phyloP scores from a whole-genome alignment of 2,329 filamentous ascomycete species.

The Thelonectria discophora region DNA sequence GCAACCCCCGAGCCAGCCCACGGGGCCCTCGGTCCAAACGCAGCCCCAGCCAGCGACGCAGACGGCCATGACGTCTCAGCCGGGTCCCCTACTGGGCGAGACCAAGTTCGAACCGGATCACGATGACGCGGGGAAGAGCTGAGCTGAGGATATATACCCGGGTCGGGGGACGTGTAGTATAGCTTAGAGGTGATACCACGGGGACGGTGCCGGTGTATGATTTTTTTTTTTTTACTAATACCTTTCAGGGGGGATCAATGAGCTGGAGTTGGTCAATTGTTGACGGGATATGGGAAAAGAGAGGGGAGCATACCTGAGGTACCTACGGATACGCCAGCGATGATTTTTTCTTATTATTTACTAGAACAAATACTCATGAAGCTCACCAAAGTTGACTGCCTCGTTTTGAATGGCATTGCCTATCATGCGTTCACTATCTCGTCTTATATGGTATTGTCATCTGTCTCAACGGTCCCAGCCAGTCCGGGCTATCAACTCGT shows the following conservation, averaged over 20 bases:
- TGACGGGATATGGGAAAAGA: slow-evolving; percentile 15
- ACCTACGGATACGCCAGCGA: slow-evolving; percentile 18
- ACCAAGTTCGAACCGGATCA: slow-evolving; percentile 76
- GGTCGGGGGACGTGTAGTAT: slow-evolving; percentile 14
- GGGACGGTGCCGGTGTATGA: slow-evolving; percentile 25
- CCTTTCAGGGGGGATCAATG: slow-evolving; percentile 7
- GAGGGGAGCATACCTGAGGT: slow-evolving; percentile 11
- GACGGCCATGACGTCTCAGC: slow-evolving; percentile 66
- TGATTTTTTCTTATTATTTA: slow-evolving; percentile 19
- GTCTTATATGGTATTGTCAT: too few species aligned
- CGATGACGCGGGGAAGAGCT: slow-evolving; percentile 51
- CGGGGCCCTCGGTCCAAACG: slow-evolving; percentile 64
- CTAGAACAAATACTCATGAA: slow-evolving; percentile 22
- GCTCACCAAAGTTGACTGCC: slow-evolving; percentile 16
- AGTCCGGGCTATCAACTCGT: too few species aligned
- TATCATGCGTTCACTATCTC: too few species aligned
- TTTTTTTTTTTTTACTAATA: slow-evolving; percentile 36
- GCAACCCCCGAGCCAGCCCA: slow-evolving; percentile 51
- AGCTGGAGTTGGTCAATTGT: slow-evolving; percentile 11
- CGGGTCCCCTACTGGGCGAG: slow-evolving; percentile 69
- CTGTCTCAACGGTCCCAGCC: too few species aligned
- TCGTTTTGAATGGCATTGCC: too few species aligned
- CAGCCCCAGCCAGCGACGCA: slow-evolving; percentile 65
- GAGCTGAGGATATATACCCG: slow-evolving; percentile 19
- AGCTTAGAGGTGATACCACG: not conserved